phyloP scores from a whole-genome alignment of 306 rosid genomes.

The Rosa rugosa region DNA sequence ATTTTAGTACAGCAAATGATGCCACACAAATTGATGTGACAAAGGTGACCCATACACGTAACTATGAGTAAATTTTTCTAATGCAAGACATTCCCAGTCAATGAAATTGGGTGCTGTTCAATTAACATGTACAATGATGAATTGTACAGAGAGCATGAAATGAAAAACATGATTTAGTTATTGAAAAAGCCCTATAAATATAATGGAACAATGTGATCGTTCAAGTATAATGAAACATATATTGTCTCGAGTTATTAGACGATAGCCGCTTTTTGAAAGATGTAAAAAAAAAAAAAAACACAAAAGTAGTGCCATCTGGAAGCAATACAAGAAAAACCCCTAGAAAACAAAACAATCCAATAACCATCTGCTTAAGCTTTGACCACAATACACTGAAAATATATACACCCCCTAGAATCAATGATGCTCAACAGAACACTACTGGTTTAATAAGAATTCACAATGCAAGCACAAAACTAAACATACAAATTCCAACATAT shows the following conservation, averaged over 20 bases:
- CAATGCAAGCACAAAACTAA: too few relatives aligned
- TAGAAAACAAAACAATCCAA: too few relatives aligned
- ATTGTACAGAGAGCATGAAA: background rate
- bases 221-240: background rate
- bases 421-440: too few relatives aligned
- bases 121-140: background rate
- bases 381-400: too few relatives aligned
- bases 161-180: background rate
- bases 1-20: background rate
- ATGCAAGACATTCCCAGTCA: slow-evolving; percentile 24
- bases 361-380: too few relatives aligned
- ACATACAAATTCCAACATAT: background rate
- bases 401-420: too few relatives aligned
- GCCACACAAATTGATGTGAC: background rate
- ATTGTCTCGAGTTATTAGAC: too few relatives aligned
- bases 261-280: too few relatives aligned
- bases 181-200: too few relatives aligned
- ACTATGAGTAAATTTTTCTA: background rate
- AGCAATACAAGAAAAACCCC: too few relatives aligned
- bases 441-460: too few relatives aligned
- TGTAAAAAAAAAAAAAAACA: background rate
- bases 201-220: background rate
- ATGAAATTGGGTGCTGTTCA: background rate
- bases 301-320: too few relatives aligned
- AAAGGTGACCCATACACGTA: background rate